Evolutionary conservation across 106 monocot species (phyloP).

Genomic region (Apostasia shenzhenica): DNA sequence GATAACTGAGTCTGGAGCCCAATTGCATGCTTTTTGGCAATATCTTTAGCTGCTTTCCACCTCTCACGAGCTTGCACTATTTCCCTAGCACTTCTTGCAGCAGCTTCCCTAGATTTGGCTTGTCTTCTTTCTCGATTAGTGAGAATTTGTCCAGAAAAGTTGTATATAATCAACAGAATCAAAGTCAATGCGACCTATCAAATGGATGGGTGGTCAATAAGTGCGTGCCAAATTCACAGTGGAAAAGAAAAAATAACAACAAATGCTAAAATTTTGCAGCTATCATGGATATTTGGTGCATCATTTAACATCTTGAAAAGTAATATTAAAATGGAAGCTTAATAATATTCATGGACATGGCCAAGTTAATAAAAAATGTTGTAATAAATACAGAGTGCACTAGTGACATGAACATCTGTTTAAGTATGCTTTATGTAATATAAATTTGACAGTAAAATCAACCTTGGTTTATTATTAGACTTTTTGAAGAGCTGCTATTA

Average conservation of each 20-base stretch:
- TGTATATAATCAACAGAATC: slow-evolving; percentile 56
- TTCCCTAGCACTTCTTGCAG: slow-evolving; percentile 39
- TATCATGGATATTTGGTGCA: not conserved
- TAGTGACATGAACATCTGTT: too few relatives aligned
- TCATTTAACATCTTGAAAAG: not conserved
- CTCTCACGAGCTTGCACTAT: slow-evolving; percentile 36
- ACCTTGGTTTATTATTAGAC: too few relatives aligned
- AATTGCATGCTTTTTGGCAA: slow-evolving; percentile 36
- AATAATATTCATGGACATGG: not conserved
- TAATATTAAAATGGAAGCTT: not conserved
- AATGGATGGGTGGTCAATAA: not conserved
- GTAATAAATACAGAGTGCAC: too few relatives aligned
- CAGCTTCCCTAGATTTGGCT: slow-evolving; percentile 57
- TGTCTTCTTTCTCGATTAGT: slow-evolving; percentile 30
- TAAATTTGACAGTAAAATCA: too few relatives aligned
- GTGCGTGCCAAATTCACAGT: not conserved
- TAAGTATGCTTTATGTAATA: too few relatives aligned
- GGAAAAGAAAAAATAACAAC: too few relatives aligned
- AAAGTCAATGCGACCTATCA: slow-evolving; percentile 34
- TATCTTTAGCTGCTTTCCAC: slow-evolving; percentile 53
- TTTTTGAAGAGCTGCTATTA: too few relatives aligned
- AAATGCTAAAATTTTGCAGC: not conserved
- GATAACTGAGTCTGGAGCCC: slow-evolving; percentile 35
- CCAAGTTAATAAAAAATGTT: too few relatives aligned
- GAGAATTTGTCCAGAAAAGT: slow-evolving; percentile 47